Evolutionary conservation across 1,139 yeast genomes (phyloP).

Genomic region (Yarrowia galli): DNA sequence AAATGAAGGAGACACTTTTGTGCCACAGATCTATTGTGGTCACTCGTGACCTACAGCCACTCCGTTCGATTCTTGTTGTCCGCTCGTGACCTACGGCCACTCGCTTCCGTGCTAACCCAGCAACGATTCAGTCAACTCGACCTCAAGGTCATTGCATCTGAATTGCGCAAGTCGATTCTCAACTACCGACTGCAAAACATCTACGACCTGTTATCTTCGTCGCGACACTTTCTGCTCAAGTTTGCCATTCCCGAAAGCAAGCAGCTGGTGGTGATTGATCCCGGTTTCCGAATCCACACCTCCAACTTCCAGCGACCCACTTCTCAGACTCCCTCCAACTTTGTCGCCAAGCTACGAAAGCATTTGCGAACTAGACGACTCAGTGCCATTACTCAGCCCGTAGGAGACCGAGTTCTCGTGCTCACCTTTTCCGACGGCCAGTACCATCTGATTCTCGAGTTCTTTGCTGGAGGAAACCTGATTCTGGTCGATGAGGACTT

Average conservation of each 20-base stretch:
- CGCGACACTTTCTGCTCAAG: constrained; percentile 77
- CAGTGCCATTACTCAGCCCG: constrained; percentile 74
- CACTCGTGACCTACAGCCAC: too few relatives aligned
- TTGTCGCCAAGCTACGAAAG: constrained; percentile 84
- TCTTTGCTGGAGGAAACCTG: constrained; percentile 94
- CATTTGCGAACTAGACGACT: constrained; percentile 83
- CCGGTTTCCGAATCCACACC: constrained; percentile 81
- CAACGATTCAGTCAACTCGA: constrained; percentile 90
- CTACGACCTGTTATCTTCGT: constrained; percentile 77
- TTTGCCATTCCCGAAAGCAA: constrained; percentile 87
- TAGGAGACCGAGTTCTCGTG: constrained; percentile 79
- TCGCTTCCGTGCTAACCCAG: constrained; percentile 51
- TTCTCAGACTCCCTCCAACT: constrained; percentile 81
- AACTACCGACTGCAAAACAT: constrained; percentile 83
- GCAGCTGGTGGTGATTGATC: constrained; percentile 75
- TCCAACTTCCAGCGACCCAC: constrained; percentile 84
- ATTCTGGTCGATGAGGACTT: constrained; percentile 72
- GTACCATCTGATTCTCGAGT: constrained; percentile 81
- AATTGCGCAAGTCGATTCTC: constrained; percentile 62
- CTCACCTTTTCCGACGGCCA: constrained; percentile 81
- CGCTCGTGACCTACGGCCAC: constrained; percentile 15
- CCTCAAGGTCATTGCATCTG: constrained; percentile 72
- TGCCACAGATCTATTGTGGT: too few relatives aligned
- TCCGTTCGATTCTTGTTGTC: too few relatives aligned
- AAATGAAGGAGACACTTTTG: too few relatives aligned